Evolutionary conservation across 495 filamentous ascomycete genomes (phyloP).

Genomic region (Penicillium egyptiacum): DNA sequence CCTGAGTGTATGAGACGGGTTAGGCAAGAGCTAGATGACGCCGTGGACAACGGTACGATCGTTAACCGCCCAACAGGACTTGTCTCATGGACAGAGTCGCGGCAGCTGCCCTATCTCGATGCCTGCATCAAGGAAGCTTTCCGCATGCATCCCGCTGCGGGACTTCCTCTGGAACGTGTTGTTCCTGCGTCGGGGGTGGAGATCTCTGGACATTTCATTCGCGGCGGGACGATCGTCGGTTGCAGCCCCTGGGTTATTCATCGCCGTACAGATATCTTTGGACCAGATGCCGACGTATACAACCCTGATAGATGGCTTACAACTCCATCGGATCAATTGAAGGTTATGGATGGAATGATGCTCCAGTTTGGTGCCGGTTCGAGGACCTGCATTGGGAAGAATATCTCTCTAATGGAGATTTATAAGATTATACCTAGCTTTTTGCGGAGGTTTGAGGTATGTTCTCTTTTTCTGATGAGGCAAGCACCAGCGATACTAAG

Average conservation of each 20-base stretch:
- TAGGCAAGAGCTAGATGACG: constrained; percentile 54
- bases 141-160: constrained; percentile 61
- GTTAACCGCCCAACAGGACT: constrained; percentile 51
- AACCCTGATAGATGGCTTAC: constrained; percentile 23
- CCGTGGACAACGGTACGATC: constrained; percentile 39
- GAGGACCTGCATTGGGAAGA: constrained; percentile 35
- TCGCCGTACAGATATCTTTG: constrained; percentile 18
- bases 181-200: background rate
- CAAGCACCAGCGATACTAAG: background rate
- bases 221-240: constrained; percentile 34
- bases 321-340: background rate
- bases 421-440: constrained; percentile 36
- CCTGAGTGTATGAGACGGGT: constrained; percentile 46
- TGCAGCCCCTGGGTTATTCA: constrained; percentile 27
- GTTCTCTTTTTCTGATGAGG: background rate
- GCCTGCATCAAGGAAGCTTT: constrained; percentile 70
- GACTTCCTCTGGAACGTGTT: constrained; percentile 52
- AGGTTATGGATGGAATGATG: constrained; percentile 16
- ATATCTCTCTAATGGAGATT: constrained; percentile 34
- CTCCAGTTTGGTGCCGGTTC: constrained; percentile 34
- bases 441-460: constrained; percentile 23
- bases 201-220: constrained; percentile 5
- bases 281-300: constrained; percentile 20
- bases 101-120: constrained; percentile 60
- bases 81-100: constrained; percentile 60